Base-by-base conservation (phyloP, 139 green algal genomes). In the Picochlorum sp. region DNA sequence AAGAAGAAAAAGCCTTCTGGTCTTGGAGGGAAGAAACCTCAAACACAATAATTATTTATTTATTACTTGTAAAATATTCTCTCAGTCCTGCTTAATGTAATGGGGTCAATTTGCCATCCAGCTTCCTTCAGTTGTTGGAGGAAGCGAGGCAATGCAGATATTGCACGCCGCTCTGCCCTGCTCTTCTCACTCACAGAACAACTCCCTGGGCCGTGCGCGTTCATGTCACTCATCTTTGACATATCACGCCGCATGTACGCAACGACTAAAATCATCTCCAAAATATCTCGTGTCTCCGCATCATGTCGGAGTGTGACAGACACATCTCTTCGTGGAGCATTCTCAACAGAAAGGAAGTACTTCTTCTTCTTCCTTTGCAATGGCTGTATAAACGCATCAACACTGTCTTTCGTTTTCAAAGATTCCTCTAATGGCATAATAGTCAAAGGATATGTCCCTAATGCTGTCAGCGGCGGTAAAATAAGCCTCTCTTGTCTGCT, bases 1-100 rank as follows among this genome's bases (percentile, higher is more conserved):
- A 41, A 41, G 34, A 41, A 41, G 6, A 41, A 41, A 41, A 41
- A 13, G 34, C 34, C 34, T 13, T 41, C 34, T 11, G 8, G 34
- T 41, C 34, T 11, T 10, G 7, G 34, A 41, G 34, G 34, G 8
- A 41, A 41, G 34, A 41, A 41, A 10, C 6, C 34, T 4, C 34
- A 41, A 13, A 0, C 6, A 41, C 34, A 41, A 41, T 41, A 41
- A 41, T 41, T 41, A 41, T 41, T 41, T 41, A 41, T 41, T 9
- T 41, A 41, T 54, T 21, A 54, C n/a, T 24, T 54, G 47, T 74
- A 89, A 9, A 69, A 51, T 9, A 54, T 65, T 50, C 76, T 82
- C 62, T 92, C 84, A 1, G 46, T 64, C 2, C 74, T 81, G 32
- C 63, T 82, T 5, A 91, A 77, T 73, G 88, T 73, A 67, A 92